Base-by-base conservation (phyloP, 306 rosid species). In the Lathyrus aphaca region DNA sequence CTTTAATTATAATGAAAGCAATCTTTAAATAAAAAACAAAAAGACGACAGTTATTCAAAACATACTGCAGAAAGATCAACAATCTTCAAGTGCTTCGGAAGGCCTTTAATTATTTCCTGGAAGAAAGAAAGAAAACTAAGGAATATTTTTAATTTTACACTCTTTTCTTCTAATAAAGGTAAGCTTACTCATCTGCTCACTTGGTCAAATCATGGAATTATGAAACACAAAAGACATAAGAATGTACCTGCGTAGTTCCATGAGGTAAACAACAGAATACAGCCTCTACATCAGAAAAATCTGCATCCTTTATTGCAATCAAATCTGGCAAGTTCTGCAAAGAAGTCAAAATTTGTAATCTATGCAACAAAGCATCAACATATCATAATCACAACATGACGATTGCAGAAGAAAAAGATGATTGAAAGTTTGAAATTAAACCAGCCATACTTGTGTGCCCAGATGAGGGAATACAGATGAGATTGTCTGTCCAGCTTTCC, bases 41-140 rank as follows among this genome's bases (percentile, higher is more conserved):
- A 30, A 37, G 5, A 44, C 50, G 55, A 42, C 21, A 40, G 21
- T 13, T 76, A 59, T 51, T 54, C 3, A 68, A 72, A 68, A 69
- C 94, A 56, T 90, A 94, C 98, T 65, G 98, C 98, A 66, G 98
- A 94, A 70, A 94, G 98, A 82, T 94, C 98, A 77, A 94, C 98
- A 82, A 90, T 87, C 88, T 94, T 94, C 90, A 90, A 82, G 78
- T 82, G 82, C 75, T 53, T 72, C 10, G 98, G 97, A 64, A 94
- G 97, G 42, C 85, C 92, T 74, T 85, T 94, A 58, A 94, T 88
- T 68, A 94, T 91, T 72, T 94, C 97, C 98, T 94, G 90, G 80
- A 71, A 71, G 67, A 81, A 81, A 29, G 21, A 66, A 40, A n/a
- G 72, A 29, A 35, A 62, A 57, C 53, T 71, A 55, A 75, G 25